These are phyloP conservation scores for Termitomyces sp. DNA, from an alignment of 768 basidiomycete genomes.

Conservation along the genomic window DNA sequence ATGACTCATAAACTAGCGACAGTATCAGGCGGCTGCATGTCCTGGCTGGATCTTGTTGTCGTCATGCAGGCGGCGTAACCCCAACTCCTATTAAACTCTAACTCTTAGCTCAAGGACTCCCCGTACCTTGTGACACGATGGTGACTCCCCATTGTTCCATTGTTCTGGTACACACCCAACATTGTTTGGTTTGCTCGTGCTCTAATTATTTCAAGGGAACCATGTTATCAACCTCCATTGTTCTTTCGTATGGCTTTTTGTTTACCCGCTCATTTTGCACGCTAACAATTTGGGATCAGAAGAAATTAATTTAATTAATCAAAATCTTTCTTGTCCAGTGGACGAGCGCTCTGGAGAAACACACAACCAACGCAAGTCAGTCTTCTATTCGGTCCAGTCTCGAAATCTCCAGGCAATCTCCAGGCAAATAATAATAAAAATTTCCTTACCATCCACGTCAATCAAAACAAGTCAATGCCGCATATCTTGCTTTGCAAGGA, in stretches of 20 bases:
- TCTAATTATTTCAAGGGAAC: background rate
- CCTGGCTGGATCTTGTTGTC: background rate
- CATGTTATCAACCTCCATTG: background rate
- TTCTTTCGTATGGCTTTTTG: background rate
- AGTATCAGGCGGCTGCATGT: background rate
- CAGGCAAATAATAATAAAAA: too few species aligned
- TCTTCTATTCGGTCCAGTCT: background rate
- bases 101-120: conserved; percentile 1
- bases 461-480: background rate
- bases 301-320: background rate
- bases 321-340: background rate
- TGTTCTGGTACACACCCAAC: conserved; percentile 13
- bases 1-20: background rate
- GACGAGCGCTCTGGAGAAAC: background rate
- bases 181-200: background rate
- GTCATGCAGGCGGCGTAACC: background rate
- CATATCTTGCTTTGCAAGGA: background rate
- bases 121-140: conserved; percentile 3
- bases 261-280: background rate
- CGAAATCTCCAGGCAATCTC: background rate
- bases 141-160: conserved; percentile 3
- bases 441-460: too few species aligned
- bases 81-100: background rate
- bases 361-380: background rate
- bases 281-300: background rate